Base-by-base conservation (phyloP, 2,329 filamentous ascomycete species). In the Cryphonectria naterciae region DNA sequence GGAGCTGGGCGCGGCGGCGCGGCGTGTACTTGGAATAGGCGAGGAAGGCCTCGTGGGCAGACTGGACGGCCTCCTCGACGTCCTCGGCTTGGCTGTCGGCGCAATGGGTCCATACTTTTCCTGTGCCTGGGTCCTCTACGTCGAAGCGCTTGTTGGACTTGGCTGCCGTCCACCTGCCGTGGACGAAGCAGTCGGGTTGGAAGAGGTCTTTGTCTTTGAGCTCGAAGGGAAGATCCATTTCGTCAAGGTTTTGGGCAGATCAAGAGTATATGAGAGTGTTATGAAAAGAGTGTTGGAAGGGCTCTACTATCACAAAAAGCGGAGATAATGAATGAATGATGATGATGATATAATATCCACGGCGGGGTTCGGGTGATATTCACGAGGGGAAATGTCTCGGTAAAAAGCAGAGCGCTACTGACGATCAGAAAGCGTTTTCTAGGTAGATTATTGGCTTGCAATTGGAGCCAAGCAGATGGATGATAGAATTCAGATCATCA, bases 71-170 rank as follows among this genome's bases (percentile, higher is more conserved):
- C 4, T 70, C 72, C 41, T 82, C 79, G 41, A 83, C 79, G 39
- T 84, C 83, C 11, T 77, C 77, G n/a, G 79, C 78, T 5, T 78
- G 77, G 74, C 82, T 85, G 74, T 85, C 82, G 0, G 87, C 83
- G 73, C 84, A 86, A 10, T 82, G 83, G 2, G 85, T 83, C 85
- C 86, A 89, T 3, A 80, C 74, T 62, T 80, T 80, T 73, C 84
- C 84, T 7, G 83, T 84, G 52, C 86, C 87, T 0, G 87, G 87
- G 71, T 89, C 86, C 22, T 86, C 74, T 13, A 88, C 83, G 71
- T 85, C 81, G 72, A 88, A 89, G 0, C 84, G 82, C 46, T 81
- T 80, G 65, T 83, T 83, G 41, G 81, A 83, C 60, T 81, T 81
- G 22, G 86, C 81, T 17, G 79, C 69, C 1, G 84, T 79, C 80